Conservation (phyloP, 176 grass and related monocot species). For the Raddia distichophylla region DNA sequence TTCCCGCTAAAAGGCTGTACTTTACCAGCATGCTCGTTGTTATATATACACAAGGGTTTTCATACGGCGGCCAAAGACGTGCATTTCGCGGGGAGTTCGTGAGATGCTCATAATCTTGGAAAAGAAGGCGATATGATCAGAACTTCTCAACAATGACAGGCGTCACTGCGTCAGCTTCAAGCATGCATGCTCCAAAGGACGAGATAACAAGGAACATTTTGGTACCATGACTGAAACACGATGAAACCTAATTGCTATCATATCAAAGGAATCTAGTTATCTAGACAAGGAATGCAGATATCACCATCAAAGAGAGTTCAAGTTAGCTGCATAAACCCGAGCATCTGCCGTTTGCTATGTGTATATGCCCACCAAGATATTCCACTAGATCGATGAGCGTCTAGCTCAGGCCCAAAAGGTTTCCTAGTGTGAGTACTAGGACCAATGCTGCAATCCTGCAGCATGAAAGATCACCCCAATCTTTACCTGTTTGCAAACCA, state of each 20-base stretch:
- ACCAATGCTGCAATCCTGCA: background rate
- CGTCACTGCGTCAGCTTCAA: conserved; percentile 34
- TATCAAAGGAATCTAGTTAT: background rate
- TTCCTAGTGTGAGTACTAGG: background rate
- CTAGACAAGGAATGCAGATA: background rate
- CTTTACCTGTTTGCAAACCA: conserved; percentile 32
- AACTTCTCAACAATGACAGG: background rate
- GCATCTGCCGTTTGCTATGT: background rate
- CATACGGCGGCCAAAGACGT: background rate
- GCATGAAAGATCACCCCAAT: background rate
- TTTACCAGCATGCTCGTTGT: background rate
- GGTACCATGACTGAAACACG: background rate
- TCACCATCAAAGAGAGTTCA: background rate
- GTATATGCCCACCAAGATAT: background rate
- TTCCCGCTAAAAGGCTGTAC: background rate
- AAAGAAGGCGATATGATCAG: background rate
- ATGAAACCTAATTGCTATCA: background rate
- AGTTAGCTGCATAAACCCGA: no score
- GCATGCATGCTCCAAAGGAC: background rate
- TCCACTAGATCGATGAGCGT: conserved; percentile 22
- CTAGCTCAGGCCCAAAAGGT: background rate
- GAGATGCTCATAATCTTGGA: conserved; percentile 22
- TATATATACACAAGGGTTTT: background rate
- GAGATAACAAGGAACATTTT: conserved; percentile 11
- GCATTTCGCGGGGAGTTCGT: background rate